phyloP scores from a whole-genome alignment of 192 early-diverging fungal genomes.

The Podila minutissima region DNA sequence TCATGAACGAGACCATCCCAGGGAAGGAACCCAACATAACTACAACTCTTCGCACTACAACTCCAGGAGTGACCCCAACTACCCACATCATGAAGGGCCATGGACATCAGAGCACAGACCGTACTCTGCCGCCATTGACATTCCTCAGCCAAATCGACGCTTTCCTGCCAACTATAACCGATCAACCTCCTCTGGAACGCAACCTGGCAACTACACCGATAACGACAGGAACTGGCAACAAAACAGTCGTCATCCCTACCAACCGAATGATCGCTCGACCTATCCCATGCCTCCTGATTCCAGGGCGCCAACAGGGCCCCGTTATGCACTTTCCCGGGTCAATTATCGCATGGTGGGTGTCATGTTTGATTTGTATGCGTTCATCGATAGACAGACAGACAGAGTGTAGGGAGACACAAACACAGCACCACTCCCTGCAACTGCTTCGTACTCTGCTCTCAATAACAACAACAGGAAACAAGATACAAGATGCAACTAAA shows the following conservation, averaged over 20 bases:
- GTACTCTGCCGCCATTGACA: conserved; percentile 27
- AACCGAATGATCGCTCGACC: neutral
- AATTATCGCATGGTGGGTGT: conserved; percentile 31
- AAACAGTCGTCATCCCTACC: neutral
- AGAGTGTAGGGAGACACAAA: too few relatives aligned
- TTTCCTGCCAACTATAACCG: too few relatives aligned
- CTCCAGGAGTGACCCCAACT: neutral
- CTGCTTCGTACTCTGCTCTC: too few relatives aligned
- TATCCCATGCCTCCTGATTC: too few relatives aligned
- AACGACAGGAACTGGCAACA: too few relatives aligned
- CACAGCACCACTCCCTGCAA: too few relatives aligned
- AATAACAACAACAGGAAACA: too few relatives aligned
- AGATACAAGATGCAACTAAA: neutral
- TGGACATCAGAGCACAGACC: conserved; percentile 19
- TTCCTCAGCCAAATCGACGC: conserved; percentile 18
- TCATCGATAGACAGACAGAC: too few relatives aligned
- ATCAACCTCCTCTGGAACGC: too few relatives aligned
- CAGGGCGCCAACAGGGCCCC: conserved; percentile 7
- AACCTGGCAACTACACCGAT: too few relatives aligned
- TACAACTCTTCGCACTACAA: neutral
- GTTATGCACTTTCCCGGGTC: conserved; percentile 14
- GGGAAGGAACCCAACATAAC: neutral
- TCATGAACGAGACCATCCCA: neutral
- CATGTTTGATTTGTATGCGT: neutral
- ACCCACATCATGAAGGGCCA: neutral